phyloP scores from a whole-genome alignment of 1,284 basidiomycete genomes.

The Cryptococcus floricola region DNA sequence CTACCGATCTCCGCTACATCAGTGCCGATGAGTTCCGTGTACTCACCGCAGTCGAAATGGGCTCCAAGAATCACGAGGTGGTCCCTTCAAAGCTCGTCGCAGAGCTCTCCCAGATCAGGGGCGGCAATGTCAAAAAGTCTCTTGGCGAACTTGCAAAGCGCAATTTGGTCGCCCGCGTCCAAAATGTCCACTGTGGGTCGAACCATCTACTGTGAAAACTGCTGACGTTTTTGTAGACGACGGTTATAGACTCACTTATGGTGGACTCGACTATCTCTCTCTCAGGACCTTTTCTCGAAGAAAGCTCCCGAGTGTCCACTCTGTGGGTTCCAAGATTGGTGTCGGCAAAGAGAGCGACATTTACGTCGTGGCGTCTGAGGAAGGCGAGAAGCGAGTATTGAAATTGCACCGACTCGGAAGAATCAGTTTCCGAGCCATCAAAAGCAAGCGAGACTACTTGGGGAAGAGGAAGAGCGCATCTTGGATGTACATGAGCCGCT shows the following conservation, averaged over 20 bases:
- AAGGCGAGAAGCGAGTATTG: slow-evolving; percentile 79
- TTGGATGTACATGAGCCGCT: slow-evolving; percentile 99
- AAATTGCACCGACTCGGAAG: slow-evolving; percentile 92
- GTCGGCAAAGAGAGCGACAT: slow-evolving; percentile 99
- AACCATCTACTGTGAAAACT: background rate
- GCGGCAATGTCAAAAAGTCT: slow-evolving; percentile 90
- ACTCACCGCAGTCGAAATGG: slow-evolving; percentile 91
- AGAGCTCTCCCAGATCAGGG: slow-evolving; percentile 83
- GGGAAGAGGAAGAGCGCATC: slow-evolving; percentile 92
- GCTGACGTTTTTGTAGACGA: slow-evolving; percentile 64
- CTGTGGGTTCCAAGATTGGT: slow-evolving; percentile 95
- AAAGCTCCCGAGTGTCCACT: slow-evolving; percentile 65
- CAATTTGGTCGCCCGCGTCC: slow-evolving; percentile 82
- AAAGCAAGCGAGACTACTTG: slow-evolving; percentile 94
- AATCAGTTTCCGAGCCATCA: slow-evolving; percentile 94
- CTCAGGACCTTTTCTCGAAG: slow-evolving; percentile 88
- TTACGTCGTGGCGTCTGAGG: slow-evolving; percentile 81
- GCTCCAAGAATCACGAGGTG: slow-evolving; percentile 95
- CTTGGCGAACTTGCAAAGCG: slow-evolving; percentile 86
- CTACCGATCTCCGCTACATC: slow-evolving; percentile 89
- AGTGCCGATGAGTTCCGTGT: slow-evolving; percentile 91
- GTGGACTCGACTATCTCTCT: slow-evolving; percentile 93
- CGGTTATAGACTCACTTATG: slow-evolving; percentile 94
- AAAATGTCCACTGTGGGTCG: slow-evolving; percentile 79
- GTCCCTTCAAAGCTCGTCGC: slow-evolving; percentile 85